A percentile compares a stretch with the other conserved stretches of the same genome.
These are phyloP conservation scores for Ceratocystis colombiana DNA, from an alignment of 2,329 filamentous ascomycete genomes.

Conservation along the genomic window DNA sequence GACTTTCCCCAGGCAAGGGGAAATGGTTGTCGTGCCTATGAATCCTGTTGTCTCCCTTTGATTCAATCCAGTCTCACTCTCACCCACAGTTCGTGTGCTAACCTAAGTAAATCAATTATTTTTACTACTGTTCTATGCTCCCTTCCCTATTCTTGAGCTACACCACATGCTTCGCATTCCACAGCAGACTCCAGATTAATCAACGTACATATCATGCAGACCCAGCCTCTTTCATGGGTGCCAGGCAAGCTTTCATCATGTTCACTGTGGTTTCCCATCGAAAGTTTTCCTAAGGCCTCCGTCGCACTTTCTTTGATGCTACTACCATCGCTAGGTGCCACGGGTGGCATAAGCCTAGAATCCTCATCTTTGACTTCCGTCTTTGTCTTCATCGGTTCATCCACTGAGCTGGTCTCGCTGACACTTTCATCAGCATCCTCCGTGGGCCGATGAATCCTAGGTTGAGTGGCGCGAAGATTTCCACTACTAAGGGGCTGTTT, in stretches of 20 bases:
- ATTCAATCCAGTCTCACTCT: background rate
- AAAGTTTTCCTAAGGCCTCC: background rate
- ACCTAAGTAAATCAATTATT: background rate
- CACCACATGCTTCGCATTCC: constrained; percentile 1
- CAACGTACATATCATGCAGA: background rate
- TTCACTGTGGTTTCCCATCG: background rate
- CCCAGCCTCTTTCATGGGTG: background rate
- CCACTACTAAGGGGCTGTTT: background rate
- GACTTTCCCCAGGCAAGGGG: background rate
- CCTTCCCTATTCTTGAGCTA: background rate
- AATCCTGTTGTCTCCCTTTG: background rate
- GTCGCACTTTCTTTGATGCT: background rate
- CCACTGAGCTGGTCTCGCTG: constrained; percentile 11
- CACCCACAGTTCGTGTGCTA: background rate
- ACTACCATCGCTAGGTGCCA: background rate
- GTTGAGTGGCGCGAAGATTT: background rate
- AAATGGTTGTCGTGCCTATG: background rate
- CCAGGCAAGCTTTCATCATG: background rate
- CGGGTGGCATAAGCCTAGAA: background rate
- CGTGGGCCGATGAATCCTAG: background rate
- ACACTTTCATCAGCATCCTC: background rate
- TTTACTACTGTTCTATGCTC: background rate
- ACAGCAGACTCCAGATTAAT: background rate
- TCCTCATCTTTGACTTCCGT: background rate
- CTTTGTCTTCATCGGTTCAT: background rate